These are phyloP conservation scores for Boletus smithii DNA, from an alignment of 1,284 basidiomycete species.

Conservation along the genomic window DNA sequence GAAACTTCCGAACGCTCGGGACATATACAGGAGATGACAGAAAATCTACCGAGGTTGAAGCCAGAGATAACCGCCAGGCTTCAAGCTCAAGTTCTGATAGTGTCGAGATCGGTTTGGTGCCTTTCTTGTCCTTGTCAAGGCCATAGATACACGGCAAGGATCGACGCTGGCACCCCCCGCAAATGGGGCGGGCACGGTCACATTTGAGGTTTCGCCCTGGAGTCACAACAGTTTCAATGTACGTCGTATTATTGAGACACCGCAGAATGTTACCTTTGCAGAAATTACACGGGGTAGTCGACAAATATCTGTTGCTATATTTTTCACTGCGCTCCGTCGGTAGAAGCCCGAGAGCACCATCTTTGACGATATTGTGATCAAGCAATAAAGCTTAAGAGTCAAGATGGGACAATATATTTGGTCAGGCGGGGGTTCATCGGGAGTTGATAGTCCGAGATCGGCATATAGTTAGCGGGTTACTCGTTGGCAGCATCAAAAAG, in stretches of 20 bases:
- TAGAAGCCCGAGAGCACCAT: too few species aligned
- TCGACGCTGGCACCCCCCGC: background rate
- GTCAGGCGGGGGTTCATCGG: too few species aligned
- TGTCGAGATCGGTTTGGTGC: too few species aligned
- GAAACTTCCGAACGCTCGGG: background rate
- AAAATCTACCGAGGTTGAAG: background rate
- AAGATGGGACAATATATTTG: too few species aligned
- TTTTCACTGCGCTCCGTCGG: too few species aligned
- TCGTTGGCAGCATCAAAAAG: constrained; percentile 3
- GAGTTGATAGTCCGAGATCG: too few species aligned
- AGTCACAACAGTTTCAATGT: background rate
- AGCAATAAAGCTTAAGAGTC: too few species aligned
- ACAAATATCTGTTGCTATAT: too few species aligned
- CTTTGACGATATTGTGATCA: too few species aligned
- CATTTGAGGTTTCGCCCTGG: background rate
- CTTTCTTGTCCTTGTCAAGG: background rate
- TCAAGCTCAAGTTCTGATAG: background rate
- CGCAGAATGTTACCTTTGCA: background rate
- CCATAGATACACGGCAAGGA: background rate
- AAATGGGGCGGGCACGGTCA: background rate
- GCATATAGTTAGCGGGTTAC: too few species aligned
- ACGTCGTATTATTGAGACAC: too few species aligned
- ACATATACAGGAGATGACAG: background rate
- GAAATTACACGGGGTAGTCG: background rate
- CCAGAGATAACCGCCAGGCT: background rate